Evolutionary conservation across 148 eudicot species (phyloP).

Genomic region (Polygonum aviculare): DNA sequence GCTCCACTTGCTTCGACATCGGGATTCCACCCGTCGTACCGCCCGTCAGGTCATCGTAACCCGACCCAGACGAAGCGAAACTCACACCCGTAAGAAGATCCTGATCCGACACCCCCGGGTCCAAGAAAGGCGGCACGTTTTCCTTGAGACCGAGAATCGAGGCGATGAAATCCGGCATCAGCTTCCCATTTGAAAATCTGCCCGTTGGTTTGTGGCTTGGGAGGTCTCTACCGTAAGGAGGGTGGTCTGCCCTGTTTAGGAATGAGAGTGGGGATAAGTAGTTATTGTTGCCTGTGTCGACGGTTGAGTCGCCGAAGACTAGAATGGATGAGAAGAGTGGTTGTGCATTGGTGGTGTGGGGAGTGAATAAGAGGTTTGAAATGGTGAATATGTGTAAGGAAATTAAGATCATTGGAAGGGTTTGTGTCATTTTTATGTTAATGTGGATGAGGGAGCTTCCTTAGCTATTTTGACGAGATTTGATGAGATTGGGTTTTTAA

Average conservation of each 20-base stretch:
- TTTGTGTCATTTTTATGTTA: not conserved
- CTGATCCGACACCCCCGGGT: conserved; percentile 24
- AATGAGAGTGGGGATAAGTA: conserved; percentile 20
- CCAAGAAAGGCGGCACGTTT: conserved; percentile 27
- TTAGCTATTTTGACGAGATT: not conserved
- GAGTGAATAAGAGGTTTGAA: not conserved
- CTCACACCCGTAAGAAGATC: conserved; percentile 33
- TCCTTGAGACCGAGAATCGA: conserved; percentile 22
- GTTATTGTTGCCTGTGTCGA: conserved; percentile 64
- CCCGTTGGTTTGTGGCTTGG: conserved; percentile 44
- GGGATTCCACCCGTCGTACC: conserved; percentile 23
- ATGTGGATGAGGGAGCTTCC: not conserved
- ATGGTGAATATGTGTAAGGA: not conserved
- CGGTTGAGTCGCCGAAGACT: conserved; percentile 62
- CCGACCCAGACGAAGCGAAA: conserved; percentile 44
- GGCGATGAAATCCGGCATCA: conserved; percentile 11
- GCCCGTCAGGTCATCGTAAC: conserved; percentile 29
- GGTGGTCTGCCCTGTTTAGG: conserved; percentile 36
- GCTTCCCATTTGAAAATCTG: conserved; percentile 38
- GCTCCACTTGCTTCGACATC: conserved; percentile 25
- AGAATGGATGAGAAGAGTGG: conserved; percentile 40
- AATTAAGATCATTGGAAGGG: not conserved
- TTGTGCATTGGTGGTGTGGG: conserved; percentile 14
- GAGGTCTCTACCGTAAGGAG: conserved; percentile 47
- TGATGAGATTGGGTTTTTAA: not conserved